Conservation (phyloP, 2,329 filamentous ascomycete genomes). For the Colletotrichum paranaense region DNA sequence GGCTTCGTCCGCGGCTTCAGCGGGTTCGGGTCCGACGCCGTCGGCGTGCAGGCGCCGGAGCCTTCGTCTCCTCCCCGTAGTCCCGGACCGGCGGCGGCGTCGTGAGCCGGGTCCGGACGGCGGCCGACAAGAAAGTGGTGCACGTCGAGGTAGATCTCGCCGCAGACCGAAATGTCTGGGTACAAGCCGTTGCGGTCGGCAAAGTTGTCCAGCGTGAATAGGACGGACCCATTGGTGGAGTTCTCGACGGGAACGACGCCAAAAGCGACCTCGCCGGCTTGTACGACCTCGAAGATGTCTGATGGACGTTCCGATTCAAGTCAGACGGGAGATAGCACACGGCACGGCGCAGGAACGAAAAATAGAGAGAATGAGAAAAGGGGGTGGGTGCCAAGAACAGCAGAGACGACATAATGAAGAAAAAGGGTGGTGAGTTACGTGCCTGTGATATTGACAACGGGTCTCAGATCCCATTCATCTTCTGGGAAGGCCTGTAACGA, state of each 20-base stretch:
- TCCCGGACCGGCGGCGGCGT: conserved; percentile 42
- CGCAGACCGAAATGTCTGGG: conserved; percentile 79
- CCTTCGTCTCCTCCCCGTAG: conserved; percentile 37
- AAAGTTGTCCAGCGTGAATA: conserved; percentile 89
- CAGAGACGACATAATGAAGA: conserved; percentile 45
- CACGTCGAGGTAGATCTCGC: conserved; percentile 87
- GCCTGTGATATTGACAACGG: conserved; percentile 64
- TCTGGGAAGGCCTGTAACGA: conserved; percentile 60
- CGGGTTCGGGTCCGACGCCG: conserved; percentile 55
- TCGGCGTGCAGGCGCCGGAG: conserved; percentile 63
- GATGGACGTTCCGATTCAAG: not conserved
- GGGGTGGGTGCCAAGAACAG: not conserved
- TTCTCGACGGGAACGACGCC: conserved; percentile 97
- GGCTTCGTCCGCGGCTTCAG: conserved; percentile 60
- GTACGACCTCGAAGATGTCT: conserved; percentile 86
- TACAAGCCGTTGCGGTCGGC: conserved; percentile 77
- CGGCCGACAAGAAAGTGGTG: conserved; percentile 86
- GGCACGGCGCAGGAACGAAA: not conserved
- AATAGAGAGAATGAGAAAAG: conserved; percentile 12
- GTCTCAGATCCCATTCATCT: conserved; percentile 58
- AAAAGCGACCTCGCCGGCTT: conserved; percentile 70
- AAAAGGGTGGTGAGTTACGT: conserved; percentile 34
- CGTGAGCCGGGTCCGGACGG: conserved; percentile 37
- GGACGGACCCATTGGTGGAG: conserved; percentile 91
- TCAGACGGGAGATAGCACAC: conserved; percentile 1